Base-by-base conservation (phyloP, 345 rosid genomes). In the Noccaea bulbosa region DNA sequence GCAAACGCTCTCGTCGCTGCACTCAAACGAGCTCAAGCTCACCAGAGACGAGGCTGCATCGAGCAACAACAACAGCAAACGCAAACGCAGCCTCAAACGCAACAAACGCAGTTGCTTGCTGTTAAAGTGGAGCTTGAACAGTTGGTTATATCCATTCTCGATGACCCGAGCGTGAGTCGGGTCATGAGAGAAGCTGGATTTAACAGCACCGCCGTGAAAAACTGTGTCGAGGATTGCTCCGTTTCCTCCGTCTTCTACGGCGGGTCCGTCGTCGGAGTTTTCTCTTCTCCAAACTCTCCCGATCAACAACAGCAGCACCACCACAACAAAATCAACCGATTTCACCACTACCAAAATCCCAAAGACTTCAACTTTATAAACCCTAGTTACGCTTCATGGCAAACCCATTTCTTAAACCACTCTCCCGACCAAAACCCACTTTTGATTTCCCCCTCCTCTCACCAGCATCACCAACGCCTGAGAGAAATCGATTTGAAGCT, bases 151-250 rank as follows among this genome's bases (percentile, higher is more conserved):
- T 89, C 96, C 16, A 89, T 89, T 49, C 68, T 89, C 2, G 96
- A 89, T 79, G 96, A 89, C 70, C 96, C 96, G 24, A 85, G 93
- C 73, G 96, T 89, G 49, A 87, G 96, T 62, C 72, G 98, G 79
- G 96, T 89, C 72, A 89, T 92, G 96, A 84, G 91, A 67, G 98
- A 92, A 77, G 98, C 98, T 55, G 98, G 98, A 0, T 85, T 92
- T 70, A 87, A 92, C 41, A 89, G 96, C 74, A 87, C 89, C 57
- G 80, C 86, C 10, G 91, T 89, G 5, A 92, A 89, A 65, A 88
- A 57, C 78, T 83, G 83, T 59, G 80, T 92, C 7, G 98, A 89
- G 37, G 93, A 92, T 66, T 80, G 83, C 77, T 83, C 87, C 24
- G 78, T 82, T 54, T 80, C 91, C 45, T 79, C 92, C 39, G 83